phyloP scores from a whole-genome alignment of 441 rosid genomes.

The Arabidopsis hybrid region DNA sequence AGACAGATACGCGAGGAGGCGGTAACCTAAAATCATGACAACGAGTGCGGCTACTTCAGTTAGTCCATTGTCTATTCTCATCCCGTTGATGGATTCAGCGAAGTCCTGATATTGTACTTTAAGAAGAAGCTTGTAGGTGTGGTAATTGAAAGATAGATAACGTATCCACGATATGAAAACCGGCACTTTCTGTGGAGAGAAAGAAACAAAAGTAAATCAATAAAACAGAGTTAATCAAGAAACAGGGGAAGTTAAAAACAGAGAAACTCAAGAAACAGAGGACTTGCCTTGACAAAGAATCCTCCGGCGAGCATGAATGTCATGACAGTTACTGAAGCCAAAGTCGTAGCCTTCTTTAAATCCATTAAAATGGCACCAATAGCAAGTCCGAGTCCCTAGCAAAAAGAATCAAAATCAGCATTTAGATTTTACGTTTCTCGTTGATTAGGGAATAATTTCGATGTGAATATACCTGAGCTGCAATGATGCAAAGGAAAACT shows the following conservation, averaged over 20 bases:
- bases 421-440: not conserved
- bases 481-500: conserved; percentile 86
- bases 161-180: conserved; percentile 92
- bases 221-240: not conserved
- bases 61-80: conserved; percentile 62
- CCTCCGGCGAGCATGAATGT: conserved; percentile 99
- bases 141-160: conserved; percentile 91
- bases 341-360: conserved; percentile 88
- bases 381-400: conserved; percentile 93
- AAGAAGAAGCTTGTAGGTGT: conserved; percentile 94
- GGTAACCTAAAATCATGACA: conserved; percentile 92
- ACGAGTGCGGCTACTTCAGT: conserved; percentile 78
- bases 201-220: conserved; percentile 7
- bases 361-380: conserved; percentile 96
- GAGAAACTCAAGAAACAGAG: conserved; percentile 23
- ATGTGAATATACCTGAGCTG: conserved; percentile 74
- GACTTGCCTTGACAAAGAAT: conserved; percentile 78
- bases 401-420: conserved; percentile 31
- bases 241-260: not conserved
- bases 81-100: conserved; percentile 56
- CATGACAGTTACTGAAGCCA: conserved; percentile 98
- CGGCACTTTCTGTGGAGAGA: conserved; percentile 75
- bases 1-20: conserved; percentile 83
- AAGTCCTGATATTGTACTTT: conserved; percentile 83
- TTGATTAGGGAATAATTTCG: not conserved